Base-by-base conservation (phyloP, 805 yeast genomes). In the Wickerhamomyces chaumierensis region DNA sequence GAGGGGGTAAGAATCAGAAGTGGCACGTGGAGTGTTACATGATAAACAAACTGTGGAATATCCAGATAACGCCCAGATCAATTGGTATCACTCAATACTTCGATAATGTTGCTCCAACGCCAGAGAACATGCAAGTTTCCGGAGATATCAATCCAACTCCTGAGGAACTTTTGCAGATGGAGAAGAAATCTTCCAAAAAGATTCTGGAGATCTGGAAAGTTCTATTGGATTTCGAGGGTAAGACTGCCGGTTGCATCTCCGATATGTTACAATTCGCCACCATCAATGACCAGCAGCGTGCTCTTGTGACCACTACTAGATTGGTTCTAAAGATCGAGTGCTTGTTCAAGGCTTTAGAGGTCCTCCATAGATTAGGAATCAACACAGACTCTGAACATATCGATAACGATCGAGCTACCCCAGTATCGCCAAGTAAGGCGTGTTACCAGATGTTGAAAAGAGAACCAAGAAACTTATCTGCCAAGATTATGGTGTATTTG, bases 1-100 rank as follows among this genome's bases (percentile, higher is more conserved):
- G 92, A 48, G 95, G 96, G 37, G 96, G 96, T 18, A 72, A 80
- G 48, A 81, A 83, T 42, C 95, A 88, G 57, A 94, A 86, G 56
- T 92, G 99, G 99, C 99, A 92, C 60, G 97, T 96, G 2, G 97
- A 94, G 57, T 92, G 99, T 65, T 92, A 87, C 56, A 94, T 94
- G 87, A 94, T 92, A 36, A 88, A 83, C 64, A 88, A 88, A 58
- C 88, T 86, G 53, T 92, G 98, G 98, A 87, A 86, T 55, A 94
- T 88, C 17, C 72, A 78, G 41, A 66, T 92, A 18, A 71, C 81
- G 1, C 69, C 81, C 0, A 78, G 71, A 37, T 63, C 73, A 8
- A 69, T 81, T 20, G 88, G 66, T 31, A 60, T 67, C 18, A 57
- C 60, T 4, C 17, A 15, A 31, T 38, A 52, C 1, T 49, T 59